A percentile compares a stretch with the other conserved stretches of the same genome.
phyloP scores from a whole-genome alignment of 495 filamentous ascomycete species.

The Patellaria atrata region DNA sequence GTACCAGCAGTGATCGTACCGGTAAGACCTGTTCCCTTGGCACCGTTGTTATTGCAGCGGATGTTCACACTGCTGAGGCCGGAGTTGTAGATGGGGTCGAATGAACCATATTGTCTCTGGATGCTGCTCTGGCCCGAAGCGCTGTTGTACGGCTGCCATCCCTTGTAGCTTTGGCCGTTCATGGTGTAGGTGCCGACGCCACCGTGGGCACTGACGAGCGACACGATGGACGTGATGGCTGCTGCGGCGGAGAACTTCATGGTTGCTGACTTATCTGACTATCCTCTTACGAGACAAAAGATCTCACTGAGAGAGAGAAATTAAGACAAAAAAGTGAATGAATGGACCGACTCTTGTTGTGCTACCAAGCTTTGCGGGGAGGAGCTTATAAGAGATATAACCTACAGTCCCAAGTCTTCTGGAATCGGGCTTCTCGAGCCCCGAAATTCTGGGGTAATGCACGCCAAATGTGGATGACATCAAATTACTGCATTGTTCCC shows the following conservation, averaged over 20 bases:
- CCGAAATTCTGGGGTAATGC: too few species aligned
- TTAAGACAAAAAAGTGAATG: too few species aligned
- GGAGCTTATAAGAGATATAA: too few species aligned
- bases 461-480: too few species aligned
- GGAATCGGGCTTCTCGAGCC: too few species aligned
- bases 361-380: too few species aligned
- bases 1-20: slow-evolving; percentile 11
- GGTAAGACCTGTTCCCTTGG: slow-evolving; percentile 10
- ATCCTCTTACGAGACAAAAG: too few species aligned
- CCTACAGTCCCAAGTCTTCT: too few species aligned
- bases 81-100: slow-evolving; percentile 10
- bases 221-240: slow-evolving; percentile 10
- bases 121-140: slow-evolving; percentile 13
- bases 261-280: too few species aligned
- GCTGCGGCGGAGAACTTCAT: slow-evolving; percentile 10
- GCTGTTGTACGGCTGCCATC: slow-evolving; percentile 18
- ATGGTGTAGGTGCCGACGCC: slow-evolving; percentile 17
- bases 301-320: too few species aligned
- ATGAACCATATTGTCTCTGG: slow-evolving; percentile 14
- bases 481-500: too few species aligned
- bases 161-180: slow-evolving; percentile 11
- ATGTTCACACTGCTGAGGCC: slow-evolving; percentile 10
- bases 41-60: slow-evolving; percentile 17
- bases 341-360: too few species aligned
- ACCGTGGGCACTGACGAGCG: slow-evolving; percentile 14